Evolutionary conservation across 1,139 yeast genomes (phyloP).

Genomic region (Taphrina populina): DNA sequence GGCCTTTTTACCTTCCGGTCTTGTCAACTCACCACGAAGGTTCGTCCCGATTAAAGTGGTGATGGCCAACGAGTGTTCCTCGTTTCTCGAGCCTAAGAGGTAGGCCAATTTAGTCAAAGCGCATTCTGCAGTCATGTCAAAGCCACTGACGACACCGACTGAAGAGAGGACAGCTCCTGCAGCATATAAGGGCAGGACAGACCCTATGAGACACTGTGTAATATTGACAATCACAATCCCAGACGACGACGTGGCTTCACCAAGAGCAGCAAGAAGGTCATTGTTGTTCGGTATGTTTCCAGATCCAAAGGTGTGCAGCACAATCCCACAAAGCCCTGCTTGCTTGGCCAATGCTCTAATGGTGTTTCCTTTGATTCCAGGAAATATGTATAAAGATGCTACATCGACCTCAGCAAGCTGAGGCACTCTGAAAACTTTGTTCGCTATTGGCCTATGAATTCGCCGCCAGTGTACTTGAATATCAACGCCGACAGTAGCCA

Average conservation of each 20-base stretch:
- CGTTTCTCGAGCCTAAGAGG: conserved; percentile 9
- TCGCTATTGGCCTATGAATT: conserved; percentile 27
- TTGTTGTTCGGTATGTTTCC: conserved; percentile 26
- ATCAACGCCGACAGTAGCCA: conserved; percentile 25
- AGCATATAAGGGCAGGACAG: conserved; percentile 32
- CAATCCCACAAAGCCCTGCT: conserved; percentile 18
- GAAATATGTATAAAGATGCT: conserved; percentile 26
- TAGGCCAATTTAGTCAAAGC: conserved; percentile 32
- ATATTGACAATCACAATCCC: conserved; percentile 29
- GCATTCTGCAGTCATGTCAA: conserved; percentile 30
- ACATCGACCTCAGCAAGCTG: conserved; percentile 27
- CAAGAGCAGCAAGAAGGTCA: conserved; percentile 25
- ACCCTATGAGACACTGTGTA: conserved; percentile 31
- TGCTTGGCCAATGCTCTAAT: conserved; percentile 20
- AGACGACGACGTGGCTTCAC: conserved; percentile 3
- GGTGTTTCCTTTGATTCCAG: conserved; percentile 29
- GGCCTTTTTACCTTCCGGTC: conserved; percentile 9
- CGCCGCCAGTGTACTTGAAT: conserved; percentile 27
- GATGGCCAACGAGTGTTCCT: neutral
- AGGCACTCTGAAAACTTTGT: conserved; percentile 20
- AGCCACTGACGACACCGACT: conserved; percentile 29
- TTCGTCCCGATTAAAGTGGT: conserved; percentile 13
- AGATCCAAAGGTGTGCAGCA: conserved; percentile 29
- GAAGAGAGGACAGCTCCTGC: conserved; percentile 26
- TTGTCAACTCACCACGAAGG: conserved; percentile 28